A percentile compares a stretch with the other conserved stretches of the same genome.
These are phyloP conservation scores for Trametes versicolor DNA, from an alignment of 1,284 basidiomycete species.

Conservation along the genomic window DNA sequence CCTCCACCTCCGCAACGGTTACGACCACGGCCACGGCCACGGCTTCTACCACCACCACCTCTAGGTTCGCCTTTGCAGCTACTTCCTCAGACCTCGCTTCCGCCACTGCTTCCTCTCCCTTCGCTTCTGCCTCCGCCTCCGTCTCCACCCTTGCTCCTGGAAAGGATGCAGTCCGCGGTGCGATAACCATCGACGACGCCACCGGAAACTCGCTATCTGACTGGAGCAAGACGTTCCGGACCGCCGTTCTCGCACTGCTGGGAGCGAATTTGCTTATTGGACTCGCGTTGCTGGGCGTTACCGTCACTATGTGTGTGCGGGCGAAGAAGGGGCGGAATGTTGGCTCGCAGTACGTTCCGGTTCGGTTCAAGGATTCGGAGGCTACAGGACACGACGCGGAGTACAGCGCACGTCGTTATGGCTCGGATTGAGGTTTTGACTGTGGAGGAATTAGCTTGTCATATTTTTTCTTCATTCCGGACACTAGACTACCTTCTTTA, in stretches of 20 bases:
- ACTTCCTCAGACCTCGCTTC: no score
- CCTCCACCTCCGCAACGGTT: neutral
- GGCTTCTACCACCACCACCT: no score
- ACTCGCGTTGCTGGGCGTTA: neutral
- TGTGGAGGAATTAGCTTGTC: neutral
- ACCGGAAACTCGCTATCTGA: neutral
- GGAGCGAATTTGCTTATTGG: neutral
- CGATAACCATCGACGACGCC: neutral
- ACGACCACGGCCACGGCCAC: no score
- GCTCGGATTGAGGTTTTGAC: neutral
- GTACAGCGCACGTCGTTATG: neutral
- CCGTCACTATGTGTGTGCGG: neutral
- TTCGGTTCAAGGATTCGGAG: slow-evolving; percentile 3
- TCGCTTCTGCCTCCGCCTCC: no score
- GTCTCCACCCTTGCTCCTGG: no score
- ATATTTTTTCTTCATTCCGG: neutral
- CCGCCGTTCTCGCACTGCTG: neutral
- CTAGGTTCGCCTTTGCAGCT: no score
- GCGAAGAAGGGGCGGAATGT: neutral
- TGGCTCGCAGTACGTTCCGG: slow-evolving; percentile 3
- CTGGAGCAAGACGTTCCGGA: neutral
- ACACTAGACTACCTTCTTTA: no score
- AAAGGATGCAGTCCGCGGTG: neutral
- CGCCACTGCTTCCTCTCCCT: no score
- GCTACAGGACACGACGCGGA: neutral